Evolutionary conservation across 495 filamentous ascomycete species (phyloP), one percentile per base, ranked within the genome.

Genomic region (Hypoxylon fuscum): DNA sequence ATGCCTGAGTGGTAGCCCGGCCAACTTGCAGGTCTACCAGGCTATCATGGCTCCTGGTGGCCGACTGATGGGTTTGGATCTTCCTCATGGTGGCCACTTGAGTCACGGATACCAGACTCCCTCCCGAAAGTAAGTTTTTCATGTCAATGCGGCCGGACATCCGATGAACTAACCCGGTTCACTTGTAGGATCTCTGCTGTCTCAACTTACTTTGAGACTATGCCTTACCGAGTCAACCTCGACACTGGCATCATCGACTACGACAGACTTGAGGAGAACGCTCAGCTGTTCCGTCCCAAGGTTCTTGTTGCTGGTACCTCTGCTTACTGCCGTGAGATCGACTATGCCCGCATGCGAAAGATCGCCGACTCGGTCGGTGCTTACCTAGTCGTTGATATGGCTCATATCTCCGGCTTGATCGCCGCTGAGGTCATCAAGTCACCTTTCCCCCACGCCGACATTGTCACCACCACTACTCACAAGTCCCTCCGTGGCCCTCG

Each of bases 401-500:
- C 96, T 46, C 96, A 99, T 78, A 98, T 99, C 73, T 98, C 96
- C 14, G 96, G 96, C 66, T 84, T 99, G 42, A 90, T 98, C 52
- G 91, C 96, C 63, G 90, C 91, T 58, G 92, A 88, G 67, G 94
- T 96, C 71, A 97, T 98, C 68, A 92, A 94, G 59, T 91, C 91
- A 50, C 96, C 96, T 22, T 99, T 99, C 81, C 82, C 88, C 64
- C 84, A 97, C 69, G 93, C 94, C 56, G 96, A 98, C 76, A 90
- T 99, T 52, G 96, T 99, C 55, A 99, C 96, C 60, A 99, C 96
- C 54, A 99, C 96, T 55, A 99, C 96, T 45, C 96, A 99, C 87
- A 99, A 99, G 87, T 97, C 93, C 46, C 90, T 99, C 69, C 92
- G 96, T 82, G 96, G 96, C 49, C 96, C 96, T 51, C 90, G 96